phyloP scores from a whole-genome alignment of 2,329 filamentous ascomycete species.

The Ceratocystis cubensis region DNA sequence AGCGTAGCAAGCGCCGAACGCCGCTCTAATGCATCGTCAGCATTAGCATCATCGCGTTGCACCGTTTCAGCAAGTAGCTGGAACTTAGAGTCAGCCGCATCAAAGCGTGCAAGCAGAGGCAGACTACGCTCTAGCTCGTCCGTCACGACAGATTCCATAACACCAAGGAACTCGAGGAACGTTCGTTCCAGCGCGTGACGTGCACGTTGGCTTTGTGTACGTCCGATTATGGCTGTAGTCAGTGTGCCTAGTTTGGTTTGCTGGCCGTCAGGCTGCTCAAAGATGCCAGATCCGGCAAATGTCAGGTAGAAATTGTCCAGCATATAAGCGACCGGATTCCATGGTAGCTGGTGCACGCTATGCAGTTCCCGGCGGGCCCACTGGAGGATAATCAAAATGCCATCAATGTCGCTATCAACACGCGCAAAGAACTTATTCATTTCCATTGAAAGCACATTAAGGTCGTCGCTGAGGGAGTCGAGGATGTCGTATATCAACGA shows the following conservation, averaged over 20 bases:
- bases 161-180: slow-evolving; percentile 74
- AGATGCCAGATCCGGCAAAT: slow-evolving; percentile 50
- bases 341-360: slow-evolving; percentile 49
- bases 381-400: slow-evolving; percentile 87
- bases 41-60: slow-evolving; percentile 66
- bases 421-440: slow-evolving; percentile 87
- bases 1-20: slow-evolving; percentile 70
- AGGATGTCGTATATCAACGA: slow-evolving; percentile 74
- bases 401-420: slow-evolving; percentile 85
- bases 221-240: slow-evolving; percentile 63
- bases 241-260: slow-evolving; percentile 59
- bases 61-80: slow-evolving; percentile 76
- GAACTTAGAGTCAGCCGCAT: slow-evolving; percentile 81
- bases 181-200: slow-evolving; percentile 70
- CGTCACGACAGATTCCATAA: slow-evolving; percentile 80
- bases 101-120: slow-evolving; percentile 76
- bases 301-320: slow-evolving; percentile 76
- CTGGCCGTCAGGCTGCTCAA: slow-evolving; percentile 41
- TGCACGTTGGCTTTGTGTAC: slow-evolving; percentile 68
- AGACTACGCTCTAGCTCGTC: slow-evolving; percentile 71
- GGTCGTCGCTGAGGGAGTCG: slow-evolving; percentile 71
- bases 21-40: slow-evolving; percentile 56
- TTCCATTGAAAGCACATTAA: slow-evolving; percentile 73
- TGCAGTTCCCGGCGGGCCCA: slow-evolving; percentile 81
- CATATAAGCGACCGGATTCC: slow-evolving; percentile 48